Evolutionary conservation across 441 rosid species (phyloP), one percentile per base, ranked within the genome.

Genomic region (Adansonia madagascariensis): DNA sequence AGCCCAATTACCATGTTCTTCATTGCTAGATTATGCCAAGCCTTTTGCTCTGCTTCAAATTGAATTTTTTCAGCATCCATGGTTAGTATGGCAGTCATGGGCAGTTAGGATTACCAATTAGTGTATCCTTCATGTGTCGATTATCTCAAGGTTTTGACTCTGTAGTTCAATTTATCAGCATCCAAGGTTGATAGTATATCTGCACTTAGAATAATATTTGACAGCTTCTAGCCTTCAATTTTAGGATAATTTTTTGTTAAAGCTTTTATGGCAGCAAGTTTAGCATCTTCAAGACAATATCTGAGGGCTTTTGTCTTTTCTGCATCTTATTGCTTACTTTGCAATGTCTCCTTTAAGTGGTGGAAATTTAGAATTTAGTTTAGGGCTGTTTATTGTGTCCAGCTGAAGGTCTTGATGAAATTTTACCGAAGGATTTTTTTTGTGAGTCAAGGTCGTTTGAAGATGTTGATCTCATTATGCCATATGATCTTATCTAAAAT

Each of bases 331-430:
- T 52, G 15, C 61, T 27, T 52, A 9, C 3, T 52, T 31, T 50
- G 49, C 24, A 3, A 7, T 52, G 74, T 70, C 61, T 70, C 15
- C 24, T 27, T 2, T 27, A 50, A 0, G 12, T 27, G 46, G 8
- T 59, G 63, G 63, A 22, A 31, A 14, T 59, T 22, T 12, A 49
- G 11, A 11, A 49, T 49, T 22, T 59, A 22, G 65, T 60, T 60
- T 11, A 60, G 3, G 65, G 14, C 0, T 60, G 65, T 24, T 60
- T 55, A 60, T 60, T 14, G 22, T 10, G 65, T 24, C n/a, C 10
- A 60, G 55, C 52, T 0, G 59, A 47, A 14, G 57, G 59, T 49
- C 59, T 69, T 69, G 73, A 69, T 69, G 56, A 47, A 47, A 10
- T 68, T 68, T 49, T 68, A 47, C 17, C 15, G 11, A 46, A 20